Evolutionary conservation across 2,329 filamentous ascomycete species (phyloP).

Genomic region (Emmonsiellopsis sp.): DNA sequence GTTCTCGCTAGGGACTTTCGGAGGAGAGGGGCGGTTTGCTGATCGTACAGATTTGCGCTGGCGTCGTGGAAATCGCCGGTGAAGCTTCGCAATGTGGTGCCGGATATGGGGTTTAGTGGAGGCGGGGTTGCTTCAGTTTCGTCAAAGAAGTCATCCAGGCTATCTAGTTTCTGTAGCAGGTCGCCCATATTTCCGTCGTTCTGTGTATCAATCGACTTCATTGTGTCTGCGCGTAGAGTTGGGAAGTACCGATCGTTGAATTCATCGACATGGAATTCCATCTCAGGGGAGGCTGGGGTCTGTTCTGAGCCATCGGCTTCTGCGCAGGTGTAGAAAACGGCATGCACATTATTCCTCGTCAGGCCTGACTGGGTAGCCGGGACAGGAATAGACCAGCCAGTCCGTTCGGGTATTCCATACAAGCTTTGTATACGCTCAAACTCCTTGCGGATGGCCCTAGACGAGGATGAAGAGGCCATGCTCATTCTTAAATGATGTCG

Average conservation of each 20-base stretch:
- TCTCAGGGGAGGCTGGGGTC: conserved; percentile 63
- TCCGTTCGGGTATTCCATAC: conserved; percentile 92
- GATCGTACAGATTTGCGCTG: conserved; percentile 78
- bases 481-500: conserved; percentile 95
- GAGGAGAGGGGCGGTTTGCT: conserved; percentile 82
- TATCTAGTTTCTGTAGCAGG: conserved; percentile 69
- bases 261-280: conserved; percentile 89
- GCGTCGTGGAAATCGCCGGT: conserved; percentile 59
- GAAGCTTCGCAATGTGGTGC: conserved; percentile 38
- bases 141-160: conserved; percentile 74
- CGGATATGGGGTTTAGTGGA: conserved; percentile 34
- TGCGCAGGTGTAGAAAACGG: conserved; percentile 90
- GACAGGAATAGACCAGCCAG: conserved; percentile 91
- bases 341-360: conserved; percentile 86
- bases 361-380: conserved; percentile 81
- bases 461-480: conserved; percentile 76
- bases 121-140: conserved; percentile 54
- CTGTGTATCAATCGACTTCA: conserved; percentile 72
- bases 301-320: conserved; percentile 52
- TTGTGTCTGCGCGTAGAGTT: conserved; percentile 72
- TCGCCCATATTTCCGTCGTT: conserved; percentile 64
- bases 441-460: conserved; percentile 79
- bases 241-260: conserved; percentile 69
- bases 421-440: conserved; percentile 90
- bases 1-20: conserved; percentile 69